A percentile compares a stretch with the other conserved stretches of the same genome.
Evolutionary conservation across 2,329 filamentous ascomycete species (phyloP).

Genomic region (Curvularia hawaiiensis): DNA sequence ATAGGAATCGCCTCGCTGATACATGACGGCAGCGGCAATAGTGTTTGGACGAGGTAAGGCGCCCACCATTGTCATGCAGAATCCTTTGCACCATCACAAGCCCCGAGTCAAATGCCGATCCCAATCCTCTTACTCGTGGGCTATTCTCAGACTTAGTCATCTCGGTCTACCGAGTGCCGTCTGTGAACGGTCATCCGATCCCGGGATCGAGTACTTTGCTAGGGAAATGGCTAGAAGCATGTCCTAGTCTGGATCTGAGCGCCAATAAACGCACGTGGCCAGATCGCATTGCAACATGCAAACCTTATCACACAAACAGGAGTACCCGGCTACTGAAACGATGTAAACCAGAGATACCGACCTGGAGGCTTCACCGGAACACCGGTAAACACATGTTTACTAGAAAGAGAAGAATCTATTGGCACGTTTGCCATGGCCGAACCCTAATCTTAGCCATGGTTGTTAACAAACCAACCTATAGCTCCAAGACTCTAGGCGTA

Average conservation of each 20-base stretch:
- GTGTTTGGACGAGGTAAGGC: conserved; percentile 9
- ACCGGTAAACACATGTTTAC: background rate
- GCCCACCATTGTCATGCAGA: conserved; percentile 5
- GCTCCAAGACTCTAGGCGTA: conserved; percentile 1
- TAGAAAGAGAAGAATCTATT: background rate
- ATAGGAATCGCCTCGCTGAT: background rate
- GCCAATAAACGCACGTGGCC: background rate
- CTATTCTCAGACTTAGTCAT: background rate
- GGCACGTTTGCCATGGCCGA: background rate
- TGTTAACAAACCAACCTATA: background rate
- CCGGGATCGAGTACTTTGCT: background rate
- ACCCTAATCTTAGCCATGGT: background rate
- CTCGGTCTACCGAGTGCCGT: background rate
- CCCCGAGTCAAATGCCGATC: conserved; percentile 4
- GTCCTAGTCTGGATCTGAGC: background rate
- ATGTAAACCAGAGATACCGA: conserved; percentile 5
- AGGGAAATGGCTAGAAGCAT: background rate
- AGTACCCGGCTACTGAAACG: background rate
- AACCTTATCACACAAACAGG: background rate
- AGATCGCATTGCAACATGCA: conserved; percentile 2
- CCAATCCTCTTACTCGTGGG: conserved; percentile 3
- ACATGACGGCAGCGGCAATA: conserved; percentile 12
- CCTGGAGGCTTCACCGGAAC: conserved; percentile 8
- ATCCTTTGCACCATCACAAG: conserved; percentile 11
- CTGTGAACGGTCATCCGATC: background rate